phyloP scores from a whole-genome alignment of 2,329 filamentous ascomycete genomes.

The Cordyceps farinosa region DNA sequence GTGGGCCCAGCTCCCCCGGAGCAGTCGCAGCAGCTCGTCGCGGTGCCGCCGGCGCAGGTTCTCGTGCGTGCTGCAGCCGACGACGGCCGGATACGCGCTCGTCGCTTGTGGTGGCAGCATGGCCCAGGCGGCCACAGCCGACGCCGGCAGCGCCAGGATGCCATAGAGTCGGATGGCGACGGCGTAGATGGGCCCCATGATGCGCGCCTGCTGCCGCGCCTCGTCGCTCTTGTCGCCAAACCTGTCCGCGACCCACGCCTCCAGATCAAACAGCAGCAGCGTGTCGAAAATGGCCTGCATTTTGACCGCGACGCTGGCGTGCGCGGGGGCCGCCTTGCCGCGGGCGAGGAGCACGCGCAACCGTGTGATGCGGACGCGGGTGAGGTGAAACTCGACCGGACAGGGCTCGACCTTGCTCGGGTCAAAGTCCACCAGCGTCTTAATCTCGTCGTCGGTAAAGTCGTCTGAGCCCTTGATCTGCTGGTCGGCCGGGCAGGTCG shows the following conservation, averaged over 20 bases:
- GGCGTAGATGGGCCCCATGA: background rate
- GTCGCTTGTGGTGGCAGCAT: background rate
- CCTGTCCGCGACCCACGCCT: background rate
- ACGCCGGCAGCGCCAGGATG: background rate
- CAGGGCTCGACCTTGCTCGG: constrained; percentile 1
- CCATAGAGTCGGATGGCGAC: constrained; percentile 1
- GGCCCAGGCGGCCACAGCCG: background rate
- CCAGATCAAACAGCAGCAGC: background rate
- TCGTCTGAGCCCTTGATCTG: constrained; percentile 1
- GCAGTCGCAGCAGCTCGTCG: background rate
- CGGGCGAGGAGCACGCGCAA: background rate
- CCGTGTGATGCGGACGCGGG: constrained; percentile 1
- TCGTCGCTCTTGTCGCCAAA: background rate
- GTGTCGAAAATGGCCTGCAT: background rate
- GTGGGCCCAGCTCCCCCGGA: background rate
- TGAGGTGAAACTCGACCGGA: background rate
- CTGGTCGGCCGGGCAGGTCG: background rate
- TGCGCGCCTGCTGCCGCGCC: background rate
- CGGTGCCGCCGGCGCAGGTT: background rate
- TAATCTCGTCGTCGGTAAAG: constrained; percentile 2
- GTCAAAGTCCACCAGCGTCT: constrained; percentile 2
- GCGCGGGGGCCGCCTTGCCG: too few relatives aligned
- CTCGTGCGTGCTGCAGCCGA: background rate
- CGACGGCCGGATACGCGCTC: background rate
- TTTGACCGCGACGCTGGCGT: background rate